Evolutionary conservation across 495 filamentous ascomycete genomes (phyloP).

Genomic region (Amniculicola lignicola): DNA sequence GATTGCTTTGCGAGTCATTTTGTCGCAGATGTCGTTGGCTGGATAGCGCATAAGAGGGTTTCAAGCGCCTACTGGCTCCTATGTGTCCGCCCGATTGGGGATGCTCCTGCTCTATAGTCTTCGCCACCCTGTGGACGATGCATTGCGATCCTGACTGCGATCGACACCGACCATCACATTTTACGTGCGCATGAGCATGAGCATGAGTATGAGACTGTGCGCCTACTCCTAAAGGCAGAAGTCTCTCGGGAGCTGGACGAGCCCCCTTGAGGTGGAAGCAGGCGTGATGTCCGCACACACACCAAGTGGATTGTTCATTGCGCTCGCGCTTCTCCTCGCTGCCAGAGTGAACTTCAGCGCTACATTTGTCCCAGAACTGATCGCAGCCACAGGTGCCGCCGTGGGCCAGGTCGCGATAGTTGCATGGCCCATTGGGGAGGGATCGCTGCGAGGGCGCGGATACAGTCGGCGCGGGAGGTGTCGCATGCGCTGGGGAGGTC

Average conservation of each 20-base stretch:
- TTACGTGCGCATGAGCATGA: neutral
- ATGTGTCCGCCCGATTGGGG: neutral
- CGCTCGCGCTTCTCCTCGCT: conserved; percentile 36
- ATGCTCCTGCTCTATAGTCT: neutral
- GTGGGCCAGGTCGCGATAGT: conserved; percentile 54
- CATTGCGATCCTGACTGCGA: conserved; percentile 9
- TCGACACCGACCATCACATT: conserved; percentile 11
- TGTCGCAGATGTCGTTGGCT: conserved; percentile 5
- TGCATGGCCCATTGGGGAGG: conserved; percentile 54
- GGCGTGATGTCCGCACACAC: conserved; percentile 70
- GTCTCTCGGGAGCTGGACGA: neutral
- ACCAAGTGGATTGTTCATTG: conserved; percentile 49
- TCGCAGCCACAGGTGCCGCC: conserved; percentile 59
- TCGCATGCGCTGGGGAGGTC: neutral
- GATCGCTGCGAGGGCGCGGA: conserved; percentile 9
- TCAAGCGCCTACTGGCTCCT: conserved; percentile 1
- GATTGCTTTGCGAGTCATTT: neutral
- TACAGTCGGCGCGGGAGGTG: conserved; percentile 1
- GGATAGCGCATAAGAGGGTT: neutral
- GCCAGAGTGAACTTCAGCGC: conserved; percentile 29
- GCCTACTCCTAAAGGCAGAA: neutral
- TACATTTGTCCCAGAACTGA: conserved; percentile 59
- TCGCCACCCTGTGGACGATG: neutral
- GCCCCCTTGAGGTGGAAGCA: conserved; percentile 60
- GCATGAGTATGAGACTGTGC: neutral